Evolutionary conservation across 2,329 filamentous ascomycete genomes (phyloP).

Genomic region (Thielaviopsis punctulata): DNA sequence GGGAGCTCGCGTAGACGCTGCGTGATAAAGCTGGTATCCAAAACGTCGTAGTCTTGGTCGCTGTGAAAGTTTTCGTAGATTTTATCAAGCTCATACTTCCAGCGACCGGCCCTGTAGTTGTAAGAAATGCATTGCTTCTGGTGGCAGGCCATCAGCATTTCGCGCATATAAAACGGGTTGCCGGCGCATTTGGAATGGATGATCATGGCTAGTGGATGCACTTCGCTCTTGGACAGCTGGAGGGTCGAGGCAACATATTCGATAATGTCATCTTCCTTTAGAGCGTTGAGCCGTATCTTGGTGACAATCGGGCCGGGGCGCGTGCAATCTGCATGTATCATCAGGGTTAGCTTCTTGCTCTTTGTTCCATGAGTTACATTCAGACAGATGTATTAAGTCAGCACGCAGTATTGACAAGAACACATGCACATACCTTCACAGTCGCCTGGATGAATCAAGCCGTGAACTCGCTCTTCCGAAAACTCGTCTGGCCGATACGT

Average conservation of each 20-base stretch:
- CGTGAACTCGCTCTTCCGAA: constrained; percentile 34
- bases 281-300: constrained; percentile 51
- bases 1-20: constrained; percentile 64
- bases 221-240: constrained; percentile 52
- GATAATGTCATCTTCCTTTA: constrained; percentile 64
- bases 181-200: constrained; percentile 78
- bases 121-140: constrained; percentile 82
- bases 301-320: constrained; percentile 41
- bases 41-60: constrained; percentile 59
- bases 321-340: constrained; percentile 21
- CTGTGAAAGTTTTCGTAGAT: constrained; percentile 74
- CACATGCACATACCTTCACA: constrained; percentile 27
- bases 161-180: constrained; percentile 79
- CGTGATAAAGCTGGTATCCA: constrained; percentile 70
- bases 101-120: constrained; percentile 64
- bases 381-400: not conserved
- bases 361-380: no score
- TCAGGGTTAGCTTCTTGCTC: not conserved
- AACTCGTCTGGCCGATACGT: constrained; percentile 57
- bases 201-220: constrained; percentile 63
- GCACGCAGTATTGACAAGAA: not conserved
- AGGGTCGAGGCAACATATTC: constrained; percentile 72
- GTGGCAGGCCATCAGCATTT: constrained; percentile 78
- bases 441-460: constrained; percentile 35
- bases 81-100: constrained; percentile 72